Evolutionary conservation across 768 basidiomycete species (phyloP).

Genomic region (Phylloporus rhodoxanthus): DNA sequence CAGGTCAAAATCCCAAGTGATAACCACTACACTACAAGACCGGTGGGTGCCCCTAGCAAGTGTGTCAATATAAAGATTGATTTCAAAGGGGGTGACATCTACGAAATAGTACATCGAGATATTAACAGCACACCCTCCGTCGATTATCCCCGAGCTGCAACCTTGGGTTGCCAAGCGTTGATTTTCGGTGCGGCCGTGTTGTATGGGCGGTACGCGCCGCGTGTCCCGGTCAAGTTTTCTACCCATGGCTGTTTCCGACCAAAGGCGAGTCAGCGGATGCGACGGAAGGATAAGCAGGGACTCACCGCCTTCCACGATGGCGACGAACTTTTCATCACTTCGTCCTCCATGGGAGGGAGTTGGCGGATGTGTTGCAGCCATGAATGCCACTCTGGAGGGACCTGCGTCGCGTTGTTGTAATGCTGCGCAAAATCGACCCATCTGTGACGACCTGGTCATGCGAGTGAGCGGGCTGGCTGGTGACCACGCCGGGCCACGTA

Average conservation of each 20-base stretch:
- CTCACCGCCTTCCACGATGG: slow-evolving; percentile 84
- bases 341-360: slow-evolving; percentile 71
- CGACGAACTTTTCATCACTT: slow-evolving; percentile 57
- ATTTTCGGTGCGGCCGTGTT: slow-evolving; percentile 83
- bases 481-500: slow-evolving; percentile 28
- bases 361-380: slow-evolving; percentile 91
- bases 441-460: slow-evolving; percentile 73
- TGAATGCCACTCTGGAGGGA: slow-evolving; percentile 95
- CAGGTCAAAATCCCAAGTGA: slow-evolving; percentile 24
- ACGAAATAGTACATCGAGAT: too few relatives aligned
- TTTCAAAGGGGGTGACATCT: too few relatives aligned
- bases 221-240: slow-evolving; percentile 90
- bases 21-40: slow-evolving; percentile 27
- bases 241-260: slow-evolving; percentile 54
- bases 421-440: slow-evolving; percentile 96
- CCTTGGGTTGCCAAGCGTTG: slow-evolving; percentile 77
- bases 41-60: not conserved
- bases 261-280: not conserved
- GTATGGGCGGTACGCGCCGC: slow-evolving; percentile 86
- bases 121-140: too few relatives aligned
- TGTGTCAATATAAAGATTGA: not conserved
- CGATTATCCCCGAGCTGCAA: slow-evolving; percentile 40
- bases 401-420: slow-evolving; percentile 86
- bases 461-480: not conserved
- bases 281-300: slow-evolving; percentile 4